These are phyloP conservation scores for Chlorella ohadii DNA, from an alignment of 139 green algal species.

Conservation along the genomic window DNA sequence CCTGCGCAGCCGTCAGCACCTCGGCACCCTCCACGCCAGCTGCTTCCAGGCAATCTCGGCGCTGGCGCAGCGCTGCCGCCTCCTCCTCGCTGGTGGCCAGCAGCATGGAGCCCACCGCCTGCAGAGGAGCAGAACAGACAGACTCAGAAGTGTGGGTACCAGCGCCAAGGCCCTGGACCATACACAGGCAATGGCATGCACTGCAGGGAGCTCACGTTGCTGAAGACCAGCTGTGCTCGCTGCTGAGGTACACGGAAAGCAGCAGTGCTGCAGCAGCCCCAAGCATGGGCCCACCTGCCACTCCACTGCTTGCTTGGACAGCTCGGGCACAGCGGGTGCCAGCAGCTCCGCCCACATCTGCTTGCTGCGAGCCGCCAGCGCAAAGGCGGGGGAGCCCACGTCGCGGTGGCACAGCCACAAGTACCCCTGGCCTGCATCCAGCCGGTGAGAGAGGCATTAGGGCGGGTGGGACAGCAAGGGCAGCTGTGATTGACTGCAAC, in stretches of 20 bases:
- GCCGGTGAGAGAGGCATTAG: not conserved
- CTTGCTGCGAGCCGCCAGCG: constrained; percentile 60
- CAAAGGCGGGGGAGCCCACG: constrained; percentile 48
- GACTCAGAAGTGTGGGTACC: too few species aligned
- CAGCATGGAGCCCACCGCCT: constrained; percentile 64
- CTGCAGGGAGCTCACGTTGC: too few species aligned
- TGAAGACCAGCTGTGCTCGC: too few species aligned
- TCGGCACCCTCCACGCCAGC: constrained; percentile 34
- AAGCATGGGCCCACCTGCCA: constrained; percentile 41
- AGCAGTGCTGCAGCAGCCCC: not conserved
- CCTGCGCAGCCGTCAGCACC: not conserved
- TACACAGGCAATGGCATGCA: too few species aligned
- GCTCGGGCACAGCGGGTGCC: not conserved
- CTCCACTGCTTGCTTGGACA: constrained; percentile 36
- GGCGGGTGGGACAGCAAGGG: too few species aligned
- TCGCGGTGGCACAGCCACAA: constrained; percentile 75
- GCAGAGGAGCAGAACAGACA: too few species aligned
- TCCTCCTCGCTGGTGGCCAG: constrained; percentile 57
- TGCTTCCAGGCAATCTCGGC: constrained; percentile 38
- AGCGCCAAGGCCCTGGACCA: too few species aligned
- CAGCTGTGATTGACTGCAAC: too few species aligned
- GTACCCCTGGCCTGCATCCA: constrained; percentile 72
- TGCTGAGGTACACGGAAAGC: too few species aligned
- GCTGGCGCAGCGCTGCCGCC: constrained; percentile 43
- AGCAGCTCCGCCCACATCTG: constrained; percentile 56